Evolutionary conservation across 495 filamentous ascomycete species (phyloP), one percentile per base, ranked within the genome.

Genomic region (Annulohypoxylon moriforme): DNA sequence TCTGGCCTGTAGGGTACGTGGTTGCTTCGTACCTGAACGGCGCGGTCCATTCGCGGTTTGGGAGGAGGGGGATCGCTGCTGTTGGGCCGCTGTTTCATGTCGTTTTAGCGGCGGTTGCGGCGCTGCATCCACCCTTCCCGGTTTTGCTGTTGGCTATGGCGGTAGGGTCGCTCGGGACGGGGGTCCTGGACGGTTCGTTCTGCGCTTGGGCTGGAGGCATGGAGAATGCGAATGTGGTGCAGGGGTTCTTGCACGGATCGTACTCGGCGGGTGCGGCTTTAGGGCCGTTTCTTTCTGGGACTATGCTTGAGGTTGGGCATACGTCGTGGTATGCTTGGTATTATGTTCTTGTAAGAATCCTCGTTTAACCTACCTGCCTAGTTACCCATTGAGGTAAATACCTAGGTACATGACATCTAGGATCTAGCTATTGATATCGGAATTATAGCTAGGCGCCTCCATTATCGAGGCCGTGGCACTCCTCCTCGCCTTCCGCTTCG

Each of bases 161-260:
- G 58, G 61, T 91, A 11, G 76, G 86, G 0, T 91, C 90, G 0
- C 82, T 89, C 36, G 91, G 90, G 1, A 81, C 85, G 22, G 90
- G 88, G 4, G 75, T 89, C 34, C 86, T 86, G 52, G 81, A 93
- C 29, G 88, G 90, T 0, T 81, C 89, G 40, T 91, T 87, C 72
- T 93, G 92, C 71, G 87, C 91, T 4, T 93, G 90, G 78, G 87
- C 87, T 46, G 90, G 90, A 2, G 90, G 89, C 50, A 81, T 93
- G 52, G 81, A 85, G n/a, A 86, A 89, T 38, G 76, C 84, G 1
- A 90, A 90, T 16, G 84, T 85, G 5, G 79, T 88, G 16, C 84
- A 92, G 2, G 89, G 91, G 0, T 78, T 85, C 49, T 70, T 88
- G 1, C 89, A 92, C 76, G 91, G 91, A 3, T 74, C 78, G 13